These are phyloP conservation scores for Rubia tinctorum DNA, from an alignment of 305 asterid genomes.

Conservation along the genomic window DNA sequence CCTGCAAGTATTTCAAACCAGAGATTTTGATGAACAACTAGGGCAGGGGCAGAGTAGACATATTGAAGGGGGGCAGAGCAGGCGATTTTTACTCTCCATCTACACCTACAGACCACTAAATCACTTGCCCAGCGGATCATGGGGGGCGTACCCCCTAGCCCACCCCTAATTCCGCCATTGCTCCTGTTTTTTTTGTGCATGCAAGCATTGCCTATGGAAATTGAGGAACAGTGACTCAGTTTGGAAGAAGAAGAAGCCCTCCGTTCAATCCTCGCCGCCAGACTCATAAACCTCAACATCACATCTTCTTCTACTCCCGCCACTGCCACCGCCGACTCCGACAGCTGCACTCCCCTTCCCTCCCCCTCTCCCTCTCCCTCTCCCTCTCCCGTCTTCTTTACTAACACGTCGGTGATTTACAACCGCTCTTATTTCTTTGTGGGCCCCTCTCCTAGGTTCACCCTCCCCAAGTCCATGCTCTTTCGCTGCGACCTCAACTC, in stretches of 20 bases:
- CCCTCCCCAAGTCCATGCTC: conserved; percentile 66
- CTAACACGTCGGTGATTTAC: conserved; percentile 66
- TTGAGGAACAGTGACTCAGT: too few relatives aligned
- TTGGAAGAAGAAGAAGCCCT: conserved; percentile 41
- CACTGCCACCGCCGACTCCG: conserved; percentile 51
- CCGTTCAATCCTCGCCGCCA: conserved; percentile 51
- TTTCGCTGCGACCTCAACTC: conserved; percentile 38
- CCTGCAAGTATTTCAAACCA: too few relatives aligned
- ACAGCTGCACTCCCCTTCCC: conserved; percentile 64
- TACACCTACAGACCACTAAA: too few relatives aligned
- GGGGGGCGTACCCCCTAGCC: too few relatives aligned
- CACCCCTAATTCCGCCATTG: too few relatives aligned
- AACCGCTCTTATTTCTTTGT: conserved; percentile 81
- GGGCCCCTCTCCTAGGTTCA: conserved; percentile 86
- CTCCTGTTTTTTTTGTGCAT: too few relatives aligned
- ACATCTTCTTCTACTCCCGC: conserved; percentile 43
- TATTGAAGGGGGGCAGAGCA: too few relatives aligned
- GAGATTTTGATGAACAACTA: too few relatives aligned
- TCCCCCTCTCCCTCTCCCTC: conserved; percentile 39
- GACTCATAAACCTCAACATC: conserved; percentile 66
- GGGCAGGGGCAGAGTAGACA: too few relatives aligned
- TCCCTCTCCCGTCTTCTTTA: conserved; percentile 34
- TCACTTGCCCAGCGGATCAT: too few relatives aligned
- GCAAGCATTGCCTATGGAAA: too few relatives aligned
- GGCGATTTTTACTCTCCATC: too few relatives aligned